phyloP scores from a whole-genome alignment of 2,329 filamentous ascomycete genomes.

The Alternaria sp. region DNA sequence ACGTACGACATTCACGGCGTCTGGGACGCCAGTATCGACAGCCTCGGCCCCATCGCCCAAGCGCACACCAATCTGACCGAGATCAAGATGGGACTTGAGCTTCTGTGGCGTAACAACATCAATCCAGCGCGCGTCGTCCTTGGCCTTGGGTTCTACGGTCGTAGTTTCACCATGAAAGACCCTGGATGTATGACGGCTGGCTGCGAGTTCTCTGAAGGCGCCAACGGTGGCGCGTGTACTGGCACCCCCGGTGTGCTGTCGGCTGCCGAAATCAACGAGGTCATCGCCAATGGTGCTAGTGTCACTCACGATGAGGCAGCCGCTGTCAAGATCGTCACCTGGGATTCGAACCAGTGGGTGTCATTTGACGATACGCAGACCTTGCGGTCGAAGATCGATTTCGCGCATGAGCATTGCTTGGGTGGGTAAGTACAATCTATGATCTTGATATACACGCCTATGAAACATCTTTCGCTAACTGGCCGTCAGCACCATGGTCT shows the following conservation, averaged over 20 bases:
- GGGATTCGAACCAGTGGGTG: neutral
- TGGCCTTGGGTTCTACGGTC: conserved; percentile 55
- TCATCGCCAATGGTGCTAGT: neutral
- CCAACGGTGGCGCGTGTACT: neutral
- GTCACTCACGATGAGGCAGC: neutral
- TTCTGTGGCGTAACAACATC: conserved; percentile 56
- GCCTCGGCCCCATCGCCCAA: conserved; percentile 31
- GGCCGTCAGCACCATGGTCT: too few species aligned
- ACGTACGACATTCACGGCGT: conserved; percentile 54
- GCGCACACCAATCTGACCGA: conserved; percentile 57
- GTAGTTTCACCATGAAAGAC: conserved; percentile 33
- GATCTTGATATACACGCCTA: too few species aligned
- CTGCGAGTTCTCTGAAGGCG: conserved; percentile 7
- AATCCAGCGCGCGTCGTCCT: conserved; percentile 49
- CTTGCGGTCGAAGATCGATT: neutral
- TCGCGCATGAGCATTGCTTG: neutral
- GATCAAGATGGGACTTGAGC: conserved; percentile 49
- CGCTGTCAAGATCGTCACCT: neutral
- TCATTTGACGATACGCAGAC: neutral
- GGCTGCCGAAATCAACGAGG: conserved; percentile 3
- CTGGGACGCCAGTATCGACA: conserved; percentile 45
- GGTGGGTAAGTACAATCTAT: neutral
- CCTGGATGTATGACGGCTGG: conserved; percentile 8
- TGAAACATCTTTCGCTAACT: too few species aligned
- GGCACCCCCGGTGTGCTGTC: conserved; percentile 4